Evolutionary conservation across 805 yeast genomes (phyloP).

Genomic region (Metschnikowia matae): DNA sequence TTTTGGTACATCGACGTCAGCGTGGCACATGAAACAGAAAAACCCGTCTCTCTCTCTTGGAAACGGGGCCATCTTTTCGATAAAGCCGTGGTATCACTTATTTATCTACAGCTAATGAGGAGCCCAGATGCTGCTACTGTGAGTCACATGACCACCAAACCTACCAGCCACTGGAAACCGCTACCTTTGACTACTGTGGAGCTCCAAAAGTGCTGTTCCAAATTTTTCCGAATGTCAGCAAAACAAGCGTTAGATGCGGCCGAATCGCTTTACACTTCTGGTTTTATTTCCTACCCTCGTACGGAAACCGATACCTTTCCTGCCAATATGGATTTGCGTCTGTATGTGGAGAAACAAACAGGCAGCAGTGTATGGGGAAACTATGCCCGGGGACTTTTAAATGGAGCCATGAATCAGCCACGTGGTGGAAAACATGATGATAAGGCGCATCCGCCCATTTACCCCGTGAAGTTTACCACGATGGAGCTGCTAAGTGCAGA

Average conservation of each 20-base stretch:
- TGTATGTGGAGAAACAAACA: conserved; percentile 58
- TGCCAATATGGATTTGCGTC: conserved; percentile 61
- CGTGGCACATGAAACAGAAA: conserved; percentile 37
- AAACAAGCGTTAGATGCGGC: conserved; percentile 73
- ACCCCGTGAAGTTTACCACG: conserved; percentile 62
- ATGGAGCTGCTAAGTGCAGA: conserved; percentile 30
- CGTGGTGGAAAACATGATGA: conserved; percentile 82
- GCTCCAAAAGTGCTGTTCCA: conserved; percentile 81
- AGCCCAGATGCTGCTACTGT: conserved; percentile 49
- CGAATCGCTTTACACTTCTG: conserved; percentile 78
- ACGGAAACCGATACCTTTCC: conserved; percentile 95
- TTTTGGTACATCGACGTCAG: conserved; percentile 73
- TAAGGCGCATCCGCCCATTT: conserved; percentile 98
- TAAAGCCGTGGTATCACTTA: conserved; percentile 52
- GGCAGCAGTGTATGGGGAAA: conserved; percentile 62
- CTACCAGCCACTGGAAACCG: conserved; percentile 77
- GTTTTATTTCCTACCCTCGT: conserved; percentile 91
- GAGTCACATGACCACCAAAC: conserved; percentile 48
- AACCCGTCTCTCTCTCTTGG: conserved; percentile 60
- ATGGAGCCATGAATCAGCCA: conserved; percentile 50
- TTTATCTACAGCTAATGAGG: conserved; percentile 64
- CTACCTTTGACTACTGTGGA: conserved; percentile 92
- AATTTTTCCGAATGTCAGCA: conserved; percentile 70
- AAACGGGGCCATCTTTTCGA: conserved; percentile 69
- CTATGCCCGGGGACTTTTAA: conserved; percentile 48